phyloP scores from a whole-genome alignment of 2,329 filamentous ascomycete species.

The Sclerotinia borealis region DNA sequence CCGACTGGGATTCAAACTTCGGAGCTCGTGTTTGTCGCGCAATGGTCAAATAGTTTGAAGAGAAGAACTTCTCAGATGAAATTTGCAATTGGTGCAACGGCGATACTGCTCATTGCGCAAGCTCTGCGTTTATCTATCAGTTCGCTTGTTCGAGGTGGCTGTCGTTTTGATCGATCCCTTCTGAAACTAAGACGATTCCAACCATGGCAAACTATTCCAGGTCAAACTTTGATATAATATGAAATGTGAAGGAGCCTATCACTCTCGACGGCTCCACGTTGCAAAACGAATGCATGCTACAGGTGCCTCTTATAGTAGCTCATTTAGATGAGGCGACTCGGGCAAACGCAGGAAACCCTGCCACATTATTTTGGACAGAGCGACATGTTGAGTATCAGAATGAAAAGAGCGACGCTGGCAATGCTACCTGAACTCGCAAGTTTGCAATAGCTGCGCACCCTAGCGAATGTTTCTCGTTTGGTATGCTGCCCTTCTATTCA shows the following conservation, averaged over 20 bases:
- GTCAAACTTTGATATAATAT: slow-evolving; percentile 30
- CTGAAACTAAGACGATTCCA: too few species aligned
- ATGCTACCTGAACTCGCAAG: not conserved
- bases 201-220: too few species aligned
- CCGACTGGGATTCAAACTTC: slow-evolving; percentile 30
- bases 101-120: too few species aligned
- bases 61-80: slow-evolving; percentile 6
- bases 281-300: slow-evolving; percentile 18
- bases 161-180: too few species aligned
- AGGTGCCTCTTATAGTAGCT: slow-evolving; percentile 29
- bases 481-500: too few species aligned
- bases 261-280: slow-evolving; percentile 21
- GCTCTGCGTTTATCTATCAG: too few species aligned
- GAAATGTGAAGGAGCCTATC: slow-evolving; percentile 28
- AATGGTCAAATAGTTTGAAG: slow-evolving; percentile 22
- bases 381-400: slow-evolving; percentile 3
- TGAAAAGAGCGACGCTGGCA: not conserved
- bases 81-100: too few species aligned
- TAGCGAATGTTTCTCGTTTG: slow-evolving; percentile 7
- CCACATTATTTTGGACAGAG: slow-evolving; percentile 12
- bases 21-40: slow-evolving; percentile 25
- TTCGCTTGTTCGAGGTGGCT: too few species aligned
- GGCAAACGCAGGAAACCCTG: slow-evolving; percentile 4
- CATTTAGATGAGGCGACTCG: slow-evolving; percentile 24
- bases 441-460: slow-evolving; percentile 7